Conservation (phyloP, 495 filamentous ascomycete genomes). For the Aspergillus bridgeri region DNA sequence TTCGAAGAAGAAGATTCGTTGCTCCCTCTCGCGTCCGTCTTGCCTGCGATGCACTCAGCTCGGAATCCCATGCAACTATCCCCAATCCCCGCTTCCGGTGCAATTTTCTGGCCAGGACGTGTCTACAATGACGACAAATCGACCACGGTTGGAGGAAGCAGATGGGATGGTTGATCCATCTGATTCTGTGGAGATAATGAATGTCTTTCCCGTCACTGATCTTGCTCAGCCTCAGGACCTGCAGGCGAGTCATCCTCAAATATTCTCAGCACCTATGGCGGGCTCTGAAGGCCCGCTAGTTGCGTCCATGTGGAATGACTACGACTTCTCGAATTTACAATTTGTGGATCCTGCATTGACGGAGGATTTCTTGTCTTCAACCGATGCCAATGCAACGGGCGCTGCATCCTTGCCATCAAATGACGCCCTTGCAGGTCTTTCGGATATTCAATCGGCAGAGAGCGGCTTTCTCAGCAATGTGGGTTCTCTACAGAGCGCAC, state of each 20-base stretch:
- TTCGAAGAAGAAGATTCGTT: slow-evolving; percentile 21
- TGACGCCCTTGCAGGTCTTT: slow-evolving; percentile 7
- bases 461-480: slow-evolving; percentile 3
- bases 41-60: slow-evolving; percentile 16
- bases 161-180: neutral
- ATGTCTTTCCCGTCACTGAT: no score
- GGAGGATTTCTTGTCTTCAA: neutral
- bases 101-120: neutral
- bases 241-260: neutral
- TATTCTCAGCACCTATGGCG: neutral
- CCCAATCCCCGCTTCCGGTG: slow-evolving; percentile 8
- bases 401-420: slow-evolving; percentile 3
- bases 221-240: no score
- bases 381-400: neutral
- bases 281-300: neutral
- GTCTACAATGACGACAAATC: neutral
- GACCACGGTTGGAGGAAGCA: neutral
- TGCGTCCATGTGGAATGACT: neutral
- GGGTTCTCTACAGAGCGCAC: neutral
- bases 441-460: slow-evolving; percentile 1
- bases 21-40: slow-evolving; percentile 19
- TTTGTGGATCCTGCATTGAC: neutral
- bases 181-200: neutral
- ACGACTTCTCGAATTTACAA: neutral
- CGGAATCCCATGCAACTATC: slow-evolving; percentile 12